Percentiles rank a stretch among this genome's conserved stretches.
Conservation (phyloP, 371 early-diverging fungal species). For the Apophysomyces trapeziformis region DNA sequence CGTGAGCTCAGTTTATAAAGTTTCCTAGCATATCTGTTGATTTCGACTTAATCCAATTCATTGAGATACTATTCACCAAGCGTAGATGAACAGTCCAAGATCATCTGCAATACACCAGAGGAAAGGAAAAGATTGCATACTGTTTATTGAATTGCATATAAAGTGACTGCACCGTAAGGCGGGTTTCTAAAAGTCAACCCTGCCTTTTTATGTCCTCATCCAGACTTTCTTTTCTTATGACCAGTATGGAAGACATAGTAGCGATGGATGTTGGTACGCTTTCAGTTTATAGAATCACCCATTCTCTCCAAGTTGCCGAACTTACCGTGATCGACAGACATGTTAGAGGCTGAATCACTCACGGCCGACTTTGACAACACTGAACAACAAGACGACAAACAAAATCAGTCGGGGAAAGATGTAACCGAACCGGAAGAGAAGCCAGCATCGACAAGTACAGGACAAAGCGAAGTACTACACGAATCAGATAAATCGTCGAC, state of each 20-base stretch:
- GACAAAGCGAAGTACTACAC: neutral
- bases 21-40: no score
- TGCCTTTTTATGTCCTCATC: neutral
- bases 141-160: no score
- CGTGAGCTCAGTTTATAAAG: no score
- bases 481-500: neutral
- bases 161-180: no score
- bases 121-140: no score
- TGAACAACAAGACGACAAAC: no score
- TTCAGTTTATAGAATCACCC: neutral
- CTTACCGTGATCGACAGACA: constrained; percentile 5
- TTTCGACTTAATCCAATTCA: no score
- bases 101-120: no score
- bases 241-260: constrained; percentile 8
- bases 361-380: neutral
- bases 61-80: no score
- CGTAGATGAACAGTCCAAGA: no score
- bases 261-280: constrained; percentile 22
- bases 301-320: neutral
- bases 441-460: neutral
- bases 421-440: neutral
- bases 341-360: constrained; percentile 6
- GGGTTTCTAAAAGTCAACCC: no score
- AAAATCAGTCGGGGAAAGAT: neutral
- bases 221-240: neutral